Evolutionary conservation across 2,329 filamentous ascomycete species (phyloP), one percentile per base, ranked within the genome.

Genomic region (Sphaerulina musiva): DNA sequence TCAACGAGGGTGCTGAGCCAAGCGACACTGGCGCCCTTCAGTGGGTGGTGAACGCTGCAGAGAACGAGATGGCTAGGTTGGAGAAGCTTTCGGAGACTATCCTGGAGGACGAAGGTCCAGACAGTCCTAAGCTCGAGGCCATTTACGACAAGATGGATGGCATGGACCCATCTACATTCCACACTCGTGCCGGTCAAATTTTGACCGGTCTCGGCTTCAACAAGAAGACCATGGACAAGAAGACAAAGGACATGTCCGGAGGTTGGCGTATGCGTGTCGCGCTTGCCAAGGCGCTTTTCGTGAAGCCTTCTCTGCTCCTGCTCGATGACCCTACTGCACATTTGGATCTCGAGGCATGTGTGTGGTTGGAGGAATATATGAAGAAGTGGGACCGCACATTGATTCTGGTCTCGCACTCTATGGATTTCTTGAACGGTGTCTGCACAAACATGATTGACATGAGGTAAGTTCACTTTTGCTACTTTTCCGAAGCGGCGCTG

Each of bases 241-340:
- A 95, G 84, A 98, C 95, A 67, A 98, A 97, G 83, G 95, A 98
- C 74, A 98, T 98, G 95, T 98, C 93, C 63, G 93, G 93, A 89
- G 93, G 93, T 67, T 98, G 93, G 93, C 85, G 92, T 80, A 98
- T 98, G 93, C 89, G 95, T 82, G 93, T 98, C 56, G 93, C 93
- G 54, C 85, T 98, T 58, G 93, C 82, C 71, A 96, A 97, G 80
- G 93, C 93, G 54, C 85, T 98, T 50, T 98, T 98, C 79, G 92
- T 98, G 76, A 95, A 95, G 82, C 93, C 95, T 36, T 93, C 90
- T 14, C 81, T 98, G 54, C 84, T 98, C 48, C 82, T 98, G 63
- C 90, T 98, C 68, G 93, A 98, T 72, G 93, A 98, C 78, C 93
- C 93, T 42, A 98, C 93, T 62, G 93, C 93, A 69, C 93, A 98